Evolutionary conservation across 805 yeast species (phyloP).

Genomic region (Hanseniaspora valbyensis): DNA sequence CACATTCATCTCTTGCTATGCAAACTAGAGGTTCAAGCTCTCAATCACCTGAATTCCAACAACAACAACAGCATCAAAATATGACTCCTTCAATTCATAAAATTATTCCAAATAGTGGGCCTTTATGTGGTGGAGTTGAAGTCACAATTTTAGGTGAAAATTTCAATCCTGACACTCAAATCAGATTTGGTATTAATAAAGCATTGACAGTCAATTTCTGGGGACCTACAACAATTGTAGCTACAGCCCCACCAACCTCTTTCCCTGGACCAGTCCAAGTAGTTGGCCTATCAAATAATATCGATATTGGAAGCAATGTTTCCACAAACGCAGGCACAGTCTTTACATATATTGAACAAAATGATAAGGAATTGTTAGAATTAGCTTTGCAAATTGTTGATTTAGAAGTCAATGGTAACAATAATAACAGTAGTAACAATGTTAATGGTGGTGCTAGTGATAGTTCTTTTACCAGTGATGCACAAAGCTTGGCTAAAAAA

Average conservation of each 20-base stretch:
- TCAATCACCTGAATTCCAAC: slow-evolving; percentile 12
- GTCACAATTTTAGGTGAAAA: slow-evolving; percentile 81
- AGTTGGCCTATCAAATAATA: slow-evolving; percentile 62
- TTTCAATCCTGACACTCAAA: slow-evolving; percentile 70
- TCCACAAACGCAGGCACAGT: slow-evolving; percentile 31
- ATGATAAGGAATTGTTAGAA: slow-evolving; percentile 89
- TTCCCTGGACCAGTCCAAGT: slow-evolving; percentile 75
- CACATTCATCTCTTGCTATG: background rate
- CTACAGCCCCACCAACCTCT: slow-evolving; percentile 84
- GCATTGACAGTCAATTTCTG: slow-evolving; percentile 88
- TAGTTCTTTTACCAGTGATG: too few relatives aligned
- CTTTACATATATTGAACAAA: slow-evolving; percentile 88
- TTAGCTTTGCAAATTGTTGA: slow-evolving; percentile 94
- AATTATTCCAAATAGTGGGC: slow-evolving; percentile 91
- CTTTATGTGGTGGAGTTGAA: slow-evolving; percentile 91
- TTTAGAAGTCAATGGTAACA: slow-evolving; percentile 77
- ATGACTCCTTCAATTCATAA: slow-evolving; percentile 56
- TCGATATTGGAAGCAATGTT: slow-evolving; percentile 19
- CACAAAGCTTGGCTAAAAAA: slow-evolving; percentile 81
- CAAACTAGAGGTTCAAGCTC: slow-evolving; percentile 3
- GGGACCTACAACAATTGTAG: slow-evolving; percentile 88
- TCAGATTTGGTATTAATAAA: slow-evolving; percentile 72
- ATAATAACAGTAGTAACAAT: background rate
- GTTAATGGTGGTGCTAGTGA: slow-evolving; percentile 77
- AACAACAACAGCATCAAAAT: slow-evolving; percentile 12